Conservation (phyloP, 148 eudicot species). For the Camellia granthamiana region DNA sequence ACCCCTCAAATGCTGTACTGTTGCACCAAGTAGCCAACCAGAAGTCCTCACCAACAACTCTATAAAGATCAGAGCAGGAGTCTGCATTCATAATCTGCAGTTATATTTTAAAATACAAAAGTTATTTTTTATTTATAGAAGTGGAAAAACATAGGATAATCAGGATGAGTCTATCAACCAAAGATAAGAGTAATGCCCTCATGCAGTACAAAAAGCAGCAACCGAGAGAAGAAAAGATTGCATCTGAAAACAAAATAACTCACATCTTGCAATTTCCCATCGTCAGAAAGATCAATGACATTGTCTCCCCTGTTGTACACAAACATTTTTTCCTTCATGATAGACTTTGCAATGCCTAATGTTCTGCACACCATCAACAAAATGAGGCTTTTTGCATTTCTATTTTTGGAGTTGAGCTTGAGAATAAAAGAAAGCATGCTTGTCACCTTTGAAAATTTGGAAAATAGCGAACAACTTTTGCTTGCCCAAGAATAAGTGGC, state of each 20-base stretch:
- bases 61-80: conserved; percentile 83
- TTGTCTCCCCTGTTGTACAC: conserved; percentile 73
- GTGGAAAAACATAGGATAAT: not conserved
- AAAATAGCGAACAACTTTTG: conserved; percentile 77
- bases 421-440: conserved; percentile 16
- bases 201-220: not conserved
- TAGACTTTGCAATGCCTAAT: conserved; percentile 67
- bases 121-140: not conserved
- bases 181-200: not conserved
- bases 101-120: not conserved
- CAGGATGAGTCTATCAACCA: too few species aligned
- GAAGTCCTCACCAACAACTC: conserved; percentile 81
- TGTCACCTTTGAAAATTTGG: conserved; percentile 79
- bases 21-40: conserved; percentile 94
- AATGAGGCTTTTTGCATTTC: conserved; percentile 11
- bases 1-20: conserved; percentile 87
- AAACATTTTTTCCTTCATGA: conserved; percentile 67
- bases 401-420: not conserved
- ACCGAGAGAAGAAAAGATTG: not conserved
- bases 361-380: conserved; percentile 50
- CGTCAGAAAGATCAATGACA: conserved; percentile 59
- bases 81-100: conserved; percentile 71
- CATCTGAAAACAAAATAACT: conserved; percentile 25
- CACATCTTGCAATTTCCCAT: conserved; percentile 73
- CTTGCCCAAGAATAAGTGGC: conserved; percentile 88